Evolutionary conservation across 2,329 filamentous ascomycete genomes (phyloP).

Genomic region (Colletotrichum sp.): DNA sequence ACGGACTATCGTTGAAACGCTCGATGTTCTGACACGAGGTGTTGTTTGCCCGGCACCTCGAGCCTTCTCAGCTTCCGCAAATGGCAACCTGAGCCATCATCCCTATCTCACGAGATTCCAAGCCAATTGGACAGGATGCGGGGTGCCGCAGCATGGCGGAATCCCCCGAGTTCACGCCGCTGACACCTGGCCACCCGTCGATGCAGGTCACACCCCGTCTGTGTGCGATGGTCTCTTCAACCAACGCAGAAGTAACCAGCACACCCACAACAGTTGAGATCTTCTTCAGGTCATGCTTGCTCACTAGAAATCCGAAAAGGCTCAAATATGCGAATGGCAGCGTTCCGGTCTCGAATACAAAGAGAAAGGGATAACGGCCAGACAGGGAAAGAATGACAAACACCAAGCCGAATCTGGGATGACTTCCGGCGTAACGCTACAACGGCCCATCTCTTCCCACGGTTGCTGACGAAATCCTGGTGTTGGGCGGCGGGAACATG

Average conservation of each 20-base stretch:
- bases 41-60: background rate
- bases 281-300: background rate
- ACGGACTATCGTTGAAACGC: background rate
- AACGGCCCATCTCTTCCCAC: slow-evolving; percentile 7
- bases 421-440: slow-evolving; percentile 11
- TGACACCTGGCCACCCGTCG: background rate
- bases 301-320: background rate
- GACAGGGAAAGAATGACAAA: slow-evolving; percentile 2
- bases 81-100: background rate
- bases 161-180: background rate
- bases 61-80: background rate
- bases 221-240: background rate
- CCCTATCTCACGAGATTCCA: background rate
- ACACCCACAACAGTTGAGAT: background rate
- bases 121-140: background rate
- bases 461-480: slow-evolving; percentile 13
- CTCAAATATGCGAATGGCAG: background rate
- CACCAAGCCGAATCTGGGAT: slow-evolving; percentile 19
- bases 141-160: background rate
- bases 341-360: background rate
- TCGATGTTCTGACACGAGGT: background rate
- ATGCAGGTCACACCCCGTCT: background rate
- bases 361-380: background rate
- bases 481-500: slow-evolving; percentile 13
- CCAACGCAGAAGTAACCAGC: background rate